Percentiles rank a stretch among this genome's conserved stretches.
Evolutionary conservation across 306 rosid species (phyloP).

Genomic region (Erythrophleum fordii): DNA sequence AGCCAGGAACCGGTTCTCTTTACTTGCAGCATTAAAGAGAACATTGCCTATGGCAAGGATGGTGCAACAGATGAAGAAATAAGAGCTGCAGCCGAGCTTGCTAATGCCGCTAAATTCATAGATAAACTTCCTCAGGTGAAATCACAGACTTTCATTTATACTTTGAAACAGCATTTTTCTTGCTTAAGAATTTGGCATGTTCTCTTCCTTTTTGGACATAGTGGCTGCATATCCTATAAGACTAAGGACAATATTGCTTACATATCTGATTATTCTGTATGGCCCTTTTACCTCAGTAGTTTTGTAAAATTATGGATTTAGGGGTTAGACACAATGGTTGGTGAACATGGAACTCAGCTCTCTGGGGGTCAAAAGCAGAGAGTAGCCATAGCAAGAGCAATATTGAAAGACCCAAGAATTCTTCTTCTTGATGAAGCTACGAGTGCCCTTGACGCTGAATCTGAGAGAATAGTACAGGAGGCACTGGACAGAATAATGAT

Average conservation of each 20-base stretch:
- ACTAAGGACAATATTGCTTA: neutral
- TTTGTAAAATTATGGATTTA: constrained; percentile 27
- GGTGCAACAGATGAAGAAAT: constrained; percentile 52
- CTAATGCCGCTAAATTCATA: constrained; percentile 51
- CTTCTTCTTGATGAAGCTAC: constrained; percentile 74
- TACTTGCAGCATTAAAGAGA: constrained; percentile 51
- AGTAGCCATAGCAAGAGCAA: constrained; percentile 78
- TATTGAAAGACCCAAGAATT: constrained; percentile 70
- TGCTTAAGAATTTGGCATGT: neutral
- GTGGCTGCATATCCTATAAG: neutral
- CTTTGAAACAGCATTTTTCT: constrained; percentile 11
- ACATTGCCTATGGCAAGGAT: constrained; percentile 55
- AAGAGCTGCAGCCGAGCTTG: constrained; percentile 45
- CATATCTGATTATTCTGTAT: neutral
- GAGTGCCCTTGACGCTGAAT: constrained; percentile 74
- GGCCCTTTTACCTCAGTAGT: neutral
- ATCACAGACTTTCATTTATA: neutral
- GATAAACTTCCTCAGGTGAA: constrained; percentile 54
- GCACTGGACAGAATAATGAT: constrained; percentile 69
- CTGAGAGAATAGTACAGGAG: constrained; percentile 73
- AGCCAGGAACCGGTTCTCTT: constrained; percentile 58
- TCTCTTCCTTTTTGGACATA: constrained; percentile 12
- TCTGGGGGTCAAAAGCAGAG: constrained; percentile 78
- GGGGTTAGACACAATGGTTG: constrained; percentile 76
- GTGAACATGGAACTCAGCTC: constrained; percentile 76